phyloP scores from a whole-genome alignment of 2,329 filamentous ascomycete species.

The Talaromyces sp. region DNA sequence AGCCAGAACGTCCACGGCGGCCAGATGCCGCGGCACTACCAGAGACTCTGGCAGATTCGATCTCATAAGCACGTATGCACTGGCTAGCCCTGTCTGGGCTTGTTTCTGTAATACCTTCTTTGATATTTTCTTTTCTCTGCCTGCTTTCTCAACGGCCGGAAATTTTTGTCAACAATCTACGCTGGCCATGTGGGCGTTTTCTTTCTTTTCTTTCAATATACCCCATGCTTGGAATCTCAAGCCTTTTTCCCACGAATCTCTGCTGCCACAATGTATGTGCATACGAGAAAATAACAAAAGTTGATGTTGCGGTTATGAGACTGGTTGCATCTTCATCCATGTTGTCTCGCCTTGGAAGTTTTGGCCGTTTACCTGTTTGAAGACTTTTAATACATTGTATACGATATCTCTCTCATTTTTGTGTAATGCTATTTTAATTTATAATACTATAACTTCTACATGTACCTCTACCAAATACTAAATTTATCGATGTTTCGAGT shows the following conservation, averaged over 20 bases:
- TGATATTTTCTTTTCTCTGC: neutral
- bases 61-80: neutral
- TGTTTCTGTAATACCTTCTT: neutral
- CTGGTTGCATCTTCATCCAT: neutral
- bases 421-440: neutral
- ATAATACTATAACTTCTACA: neutral
- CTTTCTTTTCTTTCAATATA: neutral
- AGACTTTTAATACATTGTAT: neutral
- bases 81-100: neutral
- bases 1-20: conserved; percentile 3
- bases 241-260: neutral
- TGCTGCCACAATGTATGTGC: conserved; percentile 7
- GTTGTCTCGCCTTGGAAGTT: neutral
- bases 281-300: conserved; percentile 5
- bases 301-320: neutral
- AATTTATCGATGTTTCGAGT: neutral
- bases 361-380: neutral
- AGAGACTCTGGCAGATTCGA: conserved; percentile 20
- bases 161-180: neutral
- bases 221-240: conserved; percentile 1
- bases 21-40: conserved; percentile 22
- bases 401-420: neutral
- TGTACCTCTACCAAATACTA: neutral
- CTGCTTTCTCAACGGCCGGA: neutral
- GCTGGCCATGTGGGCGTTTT: neutral